Evolutionary conservation across 169 alveolate species (phyloP).

Genomic region (Plasmodium knowlesi): DNA sequence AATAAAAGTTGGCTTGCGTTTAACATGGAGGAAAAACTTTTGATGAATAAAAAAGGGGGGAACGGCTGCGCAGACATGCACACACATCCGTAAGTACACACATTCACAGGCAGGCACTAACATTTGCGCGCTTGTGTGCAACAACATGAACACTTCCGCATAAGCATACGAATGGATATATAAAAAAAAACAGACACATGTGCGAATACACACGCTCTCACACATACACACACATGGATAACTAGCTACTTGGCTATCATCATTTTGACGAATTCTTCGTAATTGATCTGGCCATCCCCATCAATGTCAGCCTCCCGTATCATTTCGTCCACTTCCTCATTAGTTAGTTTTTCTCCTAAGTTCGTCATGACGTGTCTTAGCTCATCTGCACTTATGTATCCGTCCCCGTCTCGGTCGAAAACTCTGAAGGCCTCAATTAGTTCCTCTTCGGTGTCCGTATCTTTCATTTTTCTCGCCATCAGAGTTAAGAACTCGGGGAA

Average conservation of each 20-base stretch:
- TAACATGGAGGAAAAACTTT: conserved; percentile 8
- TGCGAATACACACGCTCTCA: not conserved
- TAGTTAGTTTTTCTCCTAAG: conserved; percentile 98
- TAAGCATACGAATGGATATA: not conserved
- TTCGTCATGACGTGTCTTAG: conserved; percentile 99
- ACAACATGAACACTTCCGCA: not conserved
- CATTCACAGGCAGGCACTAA: not conserved
- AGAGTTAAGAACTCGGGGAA: conserved; percentile 99
- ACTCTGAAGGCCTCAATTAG: conserved; percentile 98
- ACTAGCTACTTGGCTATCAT: conserved; percentile 94
- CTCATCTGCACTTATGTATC: conserved; percentile 99
- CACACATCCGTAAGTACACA: not conserved
- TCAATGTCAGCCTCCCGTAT: conserved; percentile 99
- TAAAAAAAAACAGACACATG: not conserved
- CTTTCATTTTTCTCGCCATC: conserved; percentile 99
- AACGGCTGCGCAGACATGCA: not conserved
- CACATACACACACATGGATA: not conserved
- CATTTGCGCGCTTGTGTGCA: conserved; percentile 4
- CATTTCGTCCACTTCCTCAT: conserved; percentile 99
- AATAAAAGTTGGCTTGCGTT: not conserved
- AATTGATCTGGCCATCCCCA: conserved; percentile 99
- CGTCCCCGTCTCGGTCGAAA: conserved; percentile 98
- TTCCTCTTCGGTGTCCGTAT: conserved; percentile 99
- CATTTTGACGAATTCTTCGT: conserved; percentile 98
- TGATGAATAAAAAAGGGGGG: not conserved